These are phyloP conservation scores for Amanita brunnescens DNA, from an alignment of 768 basidiomycete species.

Conservation along the genomic window DNA sequence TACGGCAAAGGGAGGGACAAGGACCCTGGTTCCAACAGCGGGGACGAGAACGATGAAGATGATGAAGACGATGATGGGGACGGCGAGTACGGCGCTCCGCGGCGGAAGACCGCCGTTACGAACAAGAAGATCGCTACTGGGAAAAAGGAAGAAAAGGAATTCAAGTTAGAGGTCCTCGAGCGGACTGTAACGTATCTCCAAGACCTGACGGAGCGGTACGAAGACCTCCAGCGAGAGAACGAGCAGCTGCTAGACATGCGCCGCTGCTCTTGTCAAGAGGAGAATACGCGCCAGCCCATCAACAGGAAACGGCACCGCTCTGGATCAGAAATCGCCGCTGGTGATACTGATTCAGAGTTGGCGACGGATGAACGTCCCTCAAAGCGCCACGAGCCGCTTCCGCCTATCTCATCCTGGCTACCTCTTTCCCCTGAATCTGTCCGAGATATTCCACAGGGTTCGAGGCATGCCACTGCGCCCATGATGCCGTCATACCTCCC, in stretches of 20 bases:
- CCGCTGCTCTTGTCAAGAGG: slow-evolving; percentile 18
- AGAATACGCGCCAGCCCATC: slow-evolving; percentile 10
- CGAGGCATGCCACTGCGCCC: slow-evolving; percentile 7
- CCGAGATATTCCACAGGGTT: slow-evolving; percentile 22
- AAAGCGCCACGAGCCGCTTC: slow-evolving; percentile 33
- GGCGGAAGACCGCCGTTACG: slow-evolving; percentile 15
- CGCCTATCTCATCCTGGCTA: slow-evolving; percentile 65
- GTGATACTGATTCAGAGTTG: not conserved
- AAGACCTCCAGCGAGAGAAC: slow-evolving; percentile 21
- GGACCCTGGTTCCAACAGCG: slow-evolving; percentile 7
- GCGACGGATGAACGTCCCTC: slow-evolving; percentile 8
- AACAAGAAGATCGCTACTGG: slow-evolving; percentile 25
- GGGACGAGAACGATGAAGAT: slow-evolving; percentile 28
- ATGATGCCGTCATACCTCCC: slow-evolving; percentile 30
- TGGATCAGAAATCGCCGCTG: not conserved
- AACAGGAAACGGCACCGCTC: slow-evolving; percentile 8
- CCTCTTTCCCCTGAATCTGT: slow-evolving; percentile 27
- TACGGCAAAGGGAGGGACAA: slow-evolving; percentile 23
- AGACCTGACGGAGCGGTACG: slow-evolving; percentile 53
- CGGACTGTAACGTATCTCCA: slow-evolving; percentile 74
- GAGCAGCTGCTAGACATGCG: slow-evolving; percentile 8
- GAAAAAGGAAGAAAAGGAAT: slow-evolving; percentile 69
- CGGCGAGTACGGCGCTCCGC: slow-evolving; percentile 20
- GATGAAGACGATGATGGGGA: slow-evolving; percentile 28
- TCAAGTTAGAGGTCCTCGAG: slow-evolving; percentile 86